Conservation (phyloP, 2,329 filamentous ascomycete species). For the Sarocladiaceae sp. region DNA sequence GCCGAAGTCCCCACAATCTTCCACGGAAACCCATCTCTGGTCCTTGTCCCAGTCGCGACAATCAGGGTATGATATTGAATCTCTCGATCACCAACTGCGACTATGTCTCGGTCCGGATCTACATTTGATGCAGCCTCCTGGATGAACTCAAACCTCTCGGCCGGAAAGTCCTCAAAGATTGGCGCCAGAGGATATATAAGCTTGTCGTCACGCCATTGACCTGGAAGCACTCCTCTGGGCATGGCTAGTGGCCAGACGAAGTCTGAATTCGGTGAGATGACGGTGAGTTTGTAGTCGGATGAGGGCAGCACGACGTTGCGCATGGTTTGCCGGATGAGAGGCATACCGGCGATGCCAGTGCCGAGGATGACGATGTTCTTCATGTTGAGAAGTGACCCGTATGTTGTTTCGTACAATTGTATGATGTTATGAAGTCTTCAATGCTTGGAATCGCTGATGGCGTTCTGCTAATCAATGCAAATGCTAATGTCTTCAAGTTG, state of each 20-base stretch:
- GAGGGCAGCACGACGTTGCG: constrained; percentile 35
- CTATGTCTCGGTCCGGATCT: constrained; percentile 35
- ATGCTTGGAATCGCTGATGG: no score
- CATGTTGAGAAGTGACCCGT: constrained; percentile 14
- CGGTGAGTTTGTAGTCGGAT: constrained; percentile 37
- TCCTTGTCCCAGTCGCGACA: constrained; percentile 49
- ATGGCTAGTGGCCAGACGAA: constrained; percentile 47
- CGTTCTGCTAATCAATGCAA: no score
- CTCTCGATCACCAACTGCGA: constrained; percentile 34
- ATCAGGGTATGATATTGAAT: constrained; percentile 49
- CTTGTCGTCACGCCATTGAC: constrained; percentile 37
- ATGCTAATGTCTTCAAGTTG: no score
- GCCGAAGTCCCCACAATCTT: constrained; percentile 41
- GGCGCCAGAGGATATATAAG: constrained; percentile 30
- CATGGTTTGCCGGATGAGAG: constrained; percentile 47
- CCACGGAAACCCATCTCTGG: constrained; percentile 42
- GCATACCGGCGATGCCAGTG: constrained; percentile 41
- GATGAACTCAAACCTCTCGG: constrained; percentile 47
- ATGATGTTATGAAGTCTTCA: no score
- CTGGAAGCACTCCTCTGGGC: constrained; percentile 42
- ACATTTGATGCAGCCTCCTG: constrained; percentile 42
- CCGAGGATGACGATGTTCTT: constrained; percentile 47
- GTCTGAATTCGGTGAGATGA: constrained; percentile 43
- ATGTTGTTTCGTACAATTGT: no score
- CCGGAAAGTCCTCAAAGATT: constrained; percentile 43